phyloP scores from a whole-genome alignment of 1,139 yeast genomes.

The Hyphopichia buzzinii region DNA sequence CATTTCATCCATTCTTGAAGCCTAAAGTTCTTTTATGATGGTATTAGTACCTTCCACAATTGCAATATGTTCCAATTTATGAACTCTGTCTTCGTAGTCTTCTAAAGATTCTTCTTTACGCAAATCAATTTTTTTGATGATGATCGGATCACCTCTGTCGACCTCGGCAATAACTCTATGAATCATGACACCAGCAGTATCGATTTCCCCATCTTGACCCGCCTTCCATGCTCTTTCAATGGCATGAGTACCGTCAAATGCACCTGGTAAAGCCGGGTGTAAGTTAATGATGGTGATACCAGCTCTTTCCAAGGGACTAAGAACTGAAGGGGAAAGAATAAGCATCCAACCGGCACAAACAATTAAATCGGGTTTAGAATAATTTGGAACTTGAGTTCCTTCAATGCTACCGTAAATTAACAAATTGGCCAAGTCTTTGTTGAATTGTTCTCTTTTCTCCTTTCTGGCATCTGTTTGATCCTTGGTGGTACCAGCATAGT shows the following conservation, averaged over 20 bases:
- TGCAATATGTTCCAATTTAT: conserved; percentile 78
- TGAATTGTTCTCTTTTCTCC: conserved; percentile 66
- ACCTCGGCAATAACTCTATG: conserved; percentile 94
- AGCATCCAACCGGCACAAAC: conserved; percentile 99
- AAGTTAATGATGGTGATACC: conserved; percentile 80
- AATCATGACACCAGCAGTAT: conserved; percentile 93
- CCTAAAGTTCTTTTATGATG: conserved; percentile 45
- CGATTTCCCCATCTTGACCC: conserved; percentile 75
- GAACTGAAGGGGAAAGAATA: conserved; percentile 74
- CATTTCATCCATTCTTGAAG: not conserved
- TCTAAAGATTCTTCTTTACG: conserved; percentile 72
- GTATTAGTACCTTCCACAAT: conserved; percentile 85
- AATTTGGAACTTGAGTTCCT: conserved; percentile 22
- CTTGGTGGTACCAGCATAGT: conserved; percentile 72
- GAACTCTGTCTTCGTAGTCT: conserved; percentile 81
- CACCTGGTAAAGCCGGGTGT: conserved; percentile 97
- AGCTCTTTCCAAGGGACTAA: conserved; percentile 60
- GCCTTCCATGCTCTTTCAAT: conserved; percentile 95
- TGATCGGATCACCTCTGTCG: conserved; percentile 85
- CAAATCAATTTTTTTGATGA: conserved; percentile 75
- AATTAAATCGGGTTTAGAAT: conserved; percentile 69
- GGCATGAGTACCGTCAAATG: conserved; percentile 95
- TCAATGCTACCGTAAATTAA: conserved; percentile 50
- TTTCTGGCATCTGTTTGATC: conserved; percentile 55
- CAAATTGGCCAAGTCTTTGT: conserved; percentile 69